Conservation (phyloP, 345 rosid species). For the Eutrema heterophyllum region DNA sequence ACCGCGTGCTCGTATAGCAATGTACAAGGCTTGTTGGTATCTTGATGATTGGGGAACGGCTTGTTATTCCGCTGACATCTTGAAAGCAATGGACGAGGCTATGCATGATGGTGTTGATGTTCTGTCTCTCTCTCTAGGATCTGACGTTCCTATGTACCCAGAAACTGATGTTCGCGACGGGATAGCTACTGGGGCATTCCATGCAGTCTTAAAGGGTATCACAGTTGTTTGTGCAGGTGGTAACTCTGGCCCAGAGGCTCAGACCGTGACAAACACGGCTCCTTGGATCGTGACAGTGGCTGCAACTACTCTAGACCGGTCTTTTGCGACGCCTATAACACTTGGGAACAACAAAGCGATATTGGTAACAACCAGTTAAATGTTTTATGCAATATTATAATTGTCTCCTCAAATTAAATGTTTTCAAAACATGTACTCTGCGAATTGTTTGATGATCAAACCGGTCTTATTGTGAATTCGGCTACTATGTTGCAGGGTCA, state of each 20-base stretch:
- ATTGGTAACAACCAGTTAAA: not conserved
- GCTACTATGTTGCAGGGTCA: slow-evolving; percentile 22
- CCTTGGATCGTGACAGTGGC: slow-evolving; percentile 58
- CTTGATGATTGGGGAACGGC: not conserved
- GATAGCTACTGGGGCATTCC: slow-evolving; percentile 40
- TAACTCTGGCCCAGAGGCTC: slow-evolving; percentile 29
- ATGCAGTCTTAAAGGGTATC: slow-evolving; percentile 40
- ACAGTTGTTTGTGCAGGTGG: slow-evolving; percentile 29
- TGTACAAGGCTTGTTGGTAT: slow-evolving; percentile 52
- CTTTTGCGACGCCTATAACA: slow-evolving; percentile 32
- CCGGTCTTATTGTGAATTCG: not conserved
- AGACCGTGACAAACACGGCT: slow-evolving; percentile 34
- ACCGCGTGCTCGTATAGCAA: slow-evolving; percentile 41
- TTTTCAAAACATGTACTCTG: too few relatives aligned
- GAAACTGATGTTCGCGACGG: slow-evolving; percentile 33
- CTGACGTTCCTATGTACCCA: slow-evolving; percentile 27
- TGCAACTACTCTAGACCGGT: slow-evolving; percentile 47
- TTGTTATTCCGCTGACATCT: slow-evolving; percentile 32
- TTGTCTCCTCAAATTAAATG: not conserved
- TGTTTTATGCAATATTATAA: too few relatives aligned
- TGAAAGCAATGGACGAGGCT: slow-evolving; percentile 48
- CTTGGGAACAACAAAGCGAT: not conserved
- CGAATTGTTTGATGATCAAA: not conserved
- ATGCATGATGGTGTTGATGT: slow-evolving; percentile 49
- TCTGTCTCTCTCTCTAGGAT: slow-evolving; percentile 38